A percentile compares a stretch with the other conserved stretches of the same genome.
phyloP scores from a whole-genome alignment of 768 basidiomycete genomes.

The Pisolithus tinctorius region DNA sequence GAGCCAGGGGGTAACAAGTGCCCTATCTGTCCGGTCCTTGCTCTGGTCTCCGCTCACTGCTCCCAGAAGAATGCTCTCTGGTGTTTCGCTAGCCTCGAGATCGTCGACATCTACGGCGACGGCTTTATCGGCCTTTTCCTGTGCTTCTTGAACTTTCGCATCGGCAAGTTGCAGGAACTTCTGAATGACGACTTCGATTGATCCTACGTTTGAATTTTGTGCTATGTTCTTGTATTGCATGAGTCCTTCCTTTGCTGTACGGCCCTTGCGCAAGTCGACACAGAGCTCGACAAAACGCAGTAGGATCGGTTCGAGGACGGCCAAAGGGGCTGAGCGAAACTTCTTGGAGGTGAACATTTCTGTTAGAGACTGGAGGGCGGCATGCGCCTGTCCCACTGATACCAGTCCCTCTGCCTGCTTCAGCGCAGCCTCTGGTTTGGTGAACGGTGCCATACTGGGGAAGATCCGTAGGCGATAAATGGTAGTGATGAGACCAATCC shows the following conservation, averaged over 20 bases:
- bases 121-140: slow-evolving; percentile 76
- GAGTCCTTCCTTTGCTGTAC: slow-evolving; percentile 90
- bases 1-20: slow-evolving; percentile 94
- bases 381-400: slow-evolving; percentile 85
- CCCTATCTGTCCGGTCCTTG: slow-evolving; percentile 90
- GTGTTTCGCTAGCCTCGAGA: slow-evolving; percentile 92
- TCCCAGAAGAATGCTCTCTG: slow-evolving; percentile 83
- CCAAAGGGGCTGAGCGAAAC: slow-evolving; percentile 85
- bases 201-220: slow-evolving; percentile 84
- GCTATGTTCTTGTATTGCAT: slow-evolving; percentile 99
- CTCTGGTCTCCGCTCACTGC: slow-evolving; percentile 87
- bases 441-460: slow-evolving; percentile 74
- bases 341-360: slow-evolving; percentile 93
- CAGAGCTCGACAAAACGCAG: slow-evolving; percentile 94
- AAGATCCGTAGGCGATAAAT: background rate
- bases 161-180: slow-evolving; percentile 78
- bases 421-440: slow-evolving; percentile 84
- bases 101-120: slow-evolving; percentile 86
- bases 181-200: slow-evolving; percentile 88
- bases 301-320: slow-evolving; percentile 92
- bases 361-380: slow-evolving; percentile 82
- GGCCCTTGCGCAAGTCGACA: slow-evolving; percentile 89
- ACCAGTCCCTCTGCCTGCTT: slow-evolving; percentile 94
- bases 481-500: background rate
- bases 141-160: slow-evolving; percentile 76